A percentile compares a stretch with the other conserved stretches of the same genome.
Evolutionary conservation across 345 rosid genomes (phyloP).

Genomic region (Fremontodendron californicum): DNA sequence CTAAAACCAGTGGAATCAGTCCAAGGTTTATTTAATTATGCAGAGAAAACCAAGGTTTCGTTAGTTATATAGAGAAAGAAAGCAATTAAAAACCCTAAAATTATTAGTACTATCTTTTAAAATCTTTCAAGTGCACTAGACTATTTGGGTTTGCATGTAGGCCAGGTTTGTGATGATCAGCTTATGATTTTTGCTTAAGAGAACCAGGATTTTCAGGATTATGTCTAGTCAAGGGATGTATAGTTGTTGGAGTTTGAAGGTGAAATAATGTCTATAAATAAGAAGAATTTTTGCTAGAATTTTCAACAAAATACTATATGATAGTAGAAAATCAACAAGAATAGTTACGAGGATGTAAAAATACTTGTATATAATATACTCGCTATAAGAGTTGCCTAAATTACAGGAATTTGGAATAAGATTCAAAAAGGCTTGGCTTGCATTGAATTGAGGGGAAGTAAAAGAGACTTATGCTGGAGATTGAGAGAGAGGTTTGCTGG

Average conservation of each 20-base stretch:
- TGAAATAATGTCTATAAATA: not conserved
- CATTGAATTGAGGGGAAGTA: not conserved
- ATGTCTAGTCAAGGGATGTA: not conserved
- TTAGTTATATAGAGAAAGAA: too few relatives aligned
- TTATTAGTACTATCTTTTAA: not conserved
- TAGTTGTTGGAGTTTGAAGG: not conserved
- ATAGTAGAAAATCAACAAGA: not conserved
- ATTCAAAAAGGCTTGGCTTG: not conserved
- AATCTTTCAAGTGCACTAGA: not conserved
- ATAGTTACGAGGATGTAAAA: not conserved
- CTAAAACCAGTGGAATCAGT: slow-evolving; percentile 1
- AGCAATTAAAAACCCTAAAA: not conserved
- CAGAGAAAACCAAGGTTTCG: not conserved
- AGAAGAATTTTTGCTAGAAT: not conserved
- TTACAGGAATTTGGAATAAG: not conserved
- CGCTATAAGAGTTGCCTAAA: not conserved
- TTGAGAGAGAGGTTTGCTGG: not conserved
- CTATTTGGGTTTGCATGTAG: slow-evolving; percentile 5
- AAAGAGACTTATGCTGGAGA: not conserved
- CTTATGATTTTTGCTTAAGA: not conserved
- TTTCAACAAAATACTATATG: not conserved
- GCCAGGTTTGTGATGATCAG: not conserved
- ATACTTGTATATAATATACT: not conserved
- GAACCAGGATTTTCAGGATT: not conserved
- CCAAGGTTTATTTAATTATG: not conserved